These are phyloP conservation scores for Tylopilus sp. DNA, from an alignment of 768 basidiomycete genomes.

Conservation along the genomic window DNA sequence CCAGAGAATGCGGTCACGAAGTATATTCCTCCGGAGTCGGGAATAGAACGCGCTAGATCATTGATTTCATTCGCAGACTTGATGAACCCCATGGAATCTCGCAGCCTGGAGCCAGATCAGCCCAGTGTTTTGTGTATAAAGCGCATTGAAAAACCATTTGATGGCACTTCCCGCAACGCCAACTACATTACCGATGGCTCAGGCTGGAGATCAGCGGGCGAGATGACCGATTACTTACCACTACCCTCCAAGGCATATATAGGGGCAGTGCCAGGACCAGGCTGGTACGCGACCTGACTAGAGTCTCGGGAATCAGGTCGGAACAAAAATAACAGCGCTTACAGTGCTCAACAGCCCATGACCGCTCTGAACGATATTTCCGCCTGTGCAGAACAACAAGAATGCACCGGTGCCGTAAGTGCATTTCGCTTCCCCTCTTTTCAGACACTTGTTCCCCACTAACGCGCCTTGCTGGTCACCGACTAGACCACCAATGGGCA, in stretches of 20 bases:
- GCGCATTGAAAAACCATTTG: slow-evolving; percentile 61
- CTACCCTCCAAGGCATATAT: slow-evolving; percentile 94
- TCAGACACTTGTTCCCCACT: slow-evolving; percentile 93
- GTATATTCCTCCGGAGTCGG: slow-evolving; percentile 84
- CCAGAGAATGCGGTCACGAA: slow-evolving; percentile 98
- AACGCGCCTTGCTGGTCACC: slow-evolving; percentile 99
- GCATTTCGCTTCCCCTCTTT: slow-evolving; percentile 92
- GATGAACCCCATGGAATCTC: slow-evolving; percentile 88
- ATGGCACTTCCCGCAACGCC: slow-evolving; percentile 94
- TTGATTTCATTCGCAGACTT: slow-evolving; percentile 81
- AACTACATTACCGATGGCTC: slow-evolving; percentile 41
- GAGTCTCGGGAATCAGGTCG: neutral
- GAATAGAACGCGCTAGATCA: slow-evolving; percentile 69
- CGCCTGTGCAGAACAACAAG: slow-evolving; percentile 91
- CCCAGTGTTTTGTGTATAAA: neutral
- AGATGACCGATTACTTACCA: slow-evolving; percentile 49
- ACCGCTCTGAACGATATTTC: slow-evolving; percentile 76
- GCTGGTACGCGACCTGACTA: slow-evolving; percentile 80
- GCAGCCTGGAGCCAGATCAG: slow-evolving; percentile 50
- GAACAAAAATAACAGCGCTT: slow-evolving; percentile 17
- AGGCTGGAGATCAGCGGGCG: neutral
- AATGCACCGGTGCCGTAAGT: slow-evolving; percentile 98
- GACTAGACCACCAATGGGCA: slow-evolving; percentile 87
- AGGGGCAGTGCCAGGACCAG: slow-evolving; percentile 72
- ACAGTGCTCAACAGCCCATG: slow-evolving; percentile 91